Base-by-base conservation (phyloP, 768 basidiomycete genomes). In the Suillus decipiens region DNA sequence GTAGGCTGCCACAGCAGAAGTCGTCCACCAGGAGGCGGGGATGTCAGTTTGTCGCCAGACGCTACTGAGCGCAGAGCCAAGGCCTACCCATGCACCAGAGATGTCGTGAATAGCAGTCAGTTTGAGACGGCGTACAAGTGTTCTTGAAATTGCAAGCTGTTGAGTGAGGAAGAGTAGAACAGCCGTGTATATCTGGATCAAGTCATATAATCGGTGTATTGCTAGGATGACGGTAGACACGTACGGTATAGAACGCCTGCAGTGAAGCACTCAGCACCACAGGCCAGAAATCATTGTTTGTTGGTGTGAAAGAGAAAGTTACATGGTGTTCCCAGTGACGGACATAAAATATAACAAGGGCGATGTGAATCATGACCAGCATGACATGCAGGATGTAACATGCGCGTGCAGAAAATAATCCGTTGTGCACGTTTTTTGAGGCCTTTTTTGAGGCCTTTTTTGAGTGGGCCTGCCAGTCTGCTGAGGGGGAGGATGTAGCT, bases 81-180 rank as follows among this genome's bases (percentile, higher is more conserved):
- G 58, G 17, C 69, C 68, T 4, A 28, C 45, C 68, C 68, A 70
- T 5, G 69, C 68, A 12, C 36, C 42, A 33, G 54, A 39, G n/a
- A 58, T 41, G 42, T 70, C 68, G 43, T 70, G 68, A 5, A 59
- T 60, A 1, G 61, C 56, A 2, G 69, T 67, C 3, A 69, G 56
- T 33, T 60, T 68, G 50, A 63, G 61, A 17, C 48, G 50, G 42
- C 28, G 39, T 12, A 47, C 17, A 2, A 69, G 37, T n/a, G 37
- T 59, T 19, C 61, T 37, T 17, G 58, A 45, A 43, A 68, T n/a
- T 14, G 58, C 45, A 41, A 68, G 59, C 59, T 48, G 59, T 48
- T 68, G 68, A 7, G 68, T 69, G 7, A 63, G 31, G 24, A 59
- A 57, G 28, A 69, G 61, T 19, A 69, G 31, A 4, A 42, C 60